These are phyloP conservation scores for Cucurbita argyrosperma DNA, from an alignment of 306 rosid genomes.

Conservation along the genomic window DNA sequence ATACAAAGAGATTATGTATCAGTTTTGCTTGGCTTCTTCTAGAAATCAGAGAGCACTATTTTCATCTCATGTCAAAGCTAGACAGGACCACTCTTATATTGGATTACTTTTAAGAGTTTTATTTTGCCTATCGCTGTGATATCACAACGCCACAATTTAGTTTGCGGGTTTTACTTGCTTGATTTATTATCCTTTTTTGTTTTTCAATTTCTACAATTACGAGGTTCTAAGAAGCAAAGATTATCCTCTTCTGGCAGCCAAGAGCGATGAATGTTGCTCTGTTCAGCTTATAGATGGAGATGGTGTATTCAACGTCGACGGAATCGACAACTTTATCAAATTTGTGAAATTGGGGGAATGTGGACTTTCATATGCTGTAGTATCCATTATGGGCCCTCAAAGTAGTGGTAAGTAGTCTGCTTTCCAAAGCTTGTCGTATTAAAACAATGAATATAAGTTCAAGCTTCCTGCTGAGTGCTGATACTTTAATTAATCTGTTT, in stretches of 20 bases:
- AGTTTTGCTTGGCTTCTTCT: not conserved
- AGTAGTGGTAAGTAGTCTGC: slow-evolving; percentile 73
- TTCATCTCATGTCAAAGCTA: not conserved
- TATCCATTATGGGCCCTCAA: slow-evolving; percentile 98
- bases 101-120: not conserved
- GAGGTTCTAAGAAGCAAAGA: not conserved
- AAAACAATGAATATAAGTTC: not conserved
- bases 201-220: not conserved
- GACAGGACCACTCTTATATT: not conserved
- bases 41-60: not conserved
- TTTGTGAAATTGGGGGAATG: slow-evolving; percentile 75
- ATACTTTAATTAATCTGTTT: not conserved
- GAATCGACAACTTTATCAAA: slow-evolving; percentile 61
- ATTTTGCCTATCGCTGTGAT: not conserved
- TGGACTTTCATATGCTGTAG: slow-evolving; percentile 91
- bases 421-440: not conserved
- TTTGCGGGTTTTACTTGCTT: not conserved
- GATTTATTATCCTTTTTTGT: not conserved
- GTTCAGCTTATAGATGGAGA: slow-evolving; percentile 96
- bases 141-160: not conserved
- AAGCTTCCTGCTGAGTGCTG: not conserved
- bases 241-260: slow-evolving; percentile 17
- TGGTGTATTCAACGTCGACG: slow-evolving; percentile 56
- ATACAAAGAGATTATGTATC: not conserved
- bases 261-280: slow-evolving; percentile 34